Conservation (phyloP, 1,284 basidiomycete genomes). For the Rhodotorula sp. region DNA sequence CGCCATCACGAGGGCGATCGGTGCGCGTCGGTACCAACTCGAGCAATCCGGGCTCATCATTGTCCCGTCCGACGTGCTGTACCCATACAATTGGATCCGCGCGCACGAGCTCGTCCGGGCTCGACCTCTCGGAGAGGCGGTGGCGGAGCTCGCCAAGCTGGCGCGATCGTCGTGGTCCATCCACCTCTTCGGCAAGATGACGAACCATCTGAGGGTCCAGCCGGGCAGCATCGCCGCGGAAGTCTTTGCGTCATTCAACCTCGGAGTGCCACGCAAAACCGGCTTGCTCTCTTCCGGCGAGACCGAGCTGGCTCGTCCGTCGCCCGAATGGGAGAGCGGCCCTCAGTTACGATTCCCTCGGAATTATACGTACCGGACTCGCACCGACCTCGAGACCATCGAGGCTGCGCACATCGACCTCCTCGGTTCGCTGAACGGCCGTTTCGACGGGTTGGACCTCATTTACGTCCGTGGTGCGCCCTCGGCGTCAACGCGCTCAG, state of each 20-base stretch:
- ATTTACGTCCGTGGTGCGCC: constrained; percentile 19
- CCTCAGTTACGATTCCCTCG: constrained; percentile 17
- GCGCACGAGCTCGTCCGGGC: constrained; percentile 36
- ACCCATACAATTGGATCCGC: constrained; percentile 31
- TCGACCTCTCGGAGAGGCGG: constrained; percentile 7
- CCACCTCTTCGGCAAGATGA: constrained; percentile 39
- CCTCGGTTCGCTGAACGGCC: constrained; percentile 32
- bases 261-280: constrained; percentile 14
- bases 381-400: background rate
- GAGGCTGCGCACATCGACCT: constrained; percentile 18
- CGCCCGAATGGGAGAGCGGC: background rate
- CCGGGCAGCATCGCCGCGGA: constrained; percentile 23
- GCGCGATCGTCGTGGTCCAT: constrained; percentile 28
- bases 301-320: constrained; percentile 5
- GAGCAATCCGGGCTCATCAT: constrained; percentile 33
- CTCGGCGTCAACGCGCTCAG: background rate
- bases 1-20: constrained; percentile 31
- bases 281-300: constrained; percentile 24
- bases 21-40: constrained; percentile 24
- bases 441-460: constrained; percentile 37
- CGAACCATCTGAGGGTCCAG: constrained; percentile 36
- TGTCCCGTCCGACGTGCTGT: constrained; percentile 29
- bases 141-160: constrained; percentile 15
- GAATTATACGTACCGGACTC: constrained; percentile 20
- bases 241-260: constrained; percentile 30